These are phyloP conservation scores for Botryosphaeria agaves DNA, from an alignment of 2,329 filamentous ascomycete species.

Conservation along the genomic window DNA sequence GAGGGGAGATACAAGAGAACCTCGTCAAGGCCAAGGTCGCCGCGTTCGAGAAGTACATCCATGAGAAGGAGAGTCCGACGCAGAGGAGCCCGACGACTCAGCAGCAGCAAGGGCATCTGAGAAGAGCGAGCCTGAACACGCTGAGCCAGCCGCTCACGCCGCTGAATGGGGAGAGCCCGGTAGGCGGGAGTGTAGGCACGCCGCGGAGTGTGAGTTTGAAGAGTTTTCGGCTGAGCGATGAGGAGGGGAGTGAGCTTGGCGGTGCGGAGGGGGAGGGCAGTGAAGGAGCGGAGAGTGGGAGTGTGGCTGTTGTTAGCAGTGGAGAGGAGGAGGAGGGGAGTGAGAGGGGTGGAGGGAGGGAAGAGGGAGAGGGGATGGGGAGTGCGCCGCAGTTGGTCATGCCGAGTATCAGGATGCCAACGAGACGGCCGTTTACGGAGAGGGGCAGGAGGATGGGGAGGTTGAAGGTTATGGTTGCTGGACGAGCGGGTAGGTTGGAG, in stretches of 20 bases:
- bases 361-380: slow-evolving; percentile 15
- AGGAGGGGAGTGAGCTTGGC: slow-evolving; percentile 37
- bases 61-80: slow-evolving; percentile 5
- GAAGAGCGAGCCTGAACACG: slow-evolving; percentile 2
- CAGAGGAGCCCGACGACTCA: too few relatives aligned
- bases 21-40: neutral
- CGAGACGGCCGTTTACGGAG: slow-evolving; percentile 76
- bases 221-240: slow-evolving; percentile 40
- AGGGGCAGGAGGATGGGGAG: slow-evolving; percentile 68
- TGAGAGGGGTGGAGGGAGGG: slow-evolving; percentile 19
- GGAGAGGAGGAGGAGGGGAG: slow-evolving; percentile 35
- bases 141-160: slow-evolving; percentile 27
- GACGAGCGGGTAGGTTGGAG: slow-evolving; percentile 44
- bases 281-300: slow-evolving; percentile 36
- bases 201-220: slow-evolving; percentile 42
- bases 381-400: slow-evolving; percentile 69
- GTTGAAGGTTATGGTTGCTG: slow-evolving; percentile 76
- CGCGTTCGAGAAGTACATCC: neutral
- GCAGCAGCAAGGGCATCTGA: too few relatives aligned
- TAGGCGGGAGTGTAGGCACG: slow-evolving; percentile 35
- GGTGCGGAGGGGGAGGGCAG: too few relatives aligned
- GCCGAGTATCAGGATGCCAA: slow-evolving; percentile 88
- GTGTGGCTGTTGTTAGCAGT: slow-evolving; percentile 36
- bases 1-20: slow-evolving; percentile 7
- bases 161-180: slow-evolving; percentile 25